Evolutionary conservation across 441 rosid genomes (phyloP), one percentile per base, ranked within the genome.

Genomic region (Adansonia madagascariensis): DNA sequence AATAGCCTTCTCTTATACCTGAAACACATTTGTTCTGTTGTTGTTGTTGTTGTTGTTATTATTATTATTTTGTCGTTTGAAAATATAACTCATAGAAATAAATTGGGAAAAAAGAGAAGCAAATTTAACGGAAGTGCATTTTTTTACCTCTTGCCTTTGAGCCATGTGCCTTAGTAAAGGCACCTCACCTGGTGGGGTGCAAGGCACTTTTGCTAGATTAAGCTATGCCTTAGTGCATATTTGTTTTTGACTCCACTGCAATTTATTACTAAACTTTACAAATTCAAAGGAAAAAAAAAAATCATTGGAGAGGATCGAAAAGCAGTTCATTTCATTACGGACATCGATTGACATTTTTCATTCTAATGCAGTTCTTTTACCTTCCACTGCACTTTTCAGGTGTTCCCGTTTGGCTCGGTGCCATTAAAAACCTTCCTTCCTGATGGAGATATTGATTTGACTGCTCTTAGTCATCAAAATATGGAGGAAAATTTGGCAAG

Each of bases 361-460:
- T 49, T 47, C 64, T 56, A 35, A 63, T 22, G 73, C 10, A 56
- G 39, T 73, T 76, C 47, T 71, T 80, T 66, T 75, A 41, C 74
- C 14, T 39, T 63, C 73, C 59, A 39, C 1, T 80, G 74, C 59
- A 60, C 72, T 78, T 81, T 78, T 44, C 82, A 96, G 99, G 94
- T 91, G 68, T 88, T 90, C 82, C 85, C 96, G 66, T 93, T 91
- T 88, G 99, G 99, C 63, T 96, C 98, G 0, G 96, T 94, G 71
- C 98, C 98, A 31, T 71, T 96, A 70, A 94, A 91, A 87, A 89
- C 98, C 5, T 96, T 92, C 86, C 96, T 96, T 67, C 98, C 98
- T 56, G 98, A 96, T 77, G 99, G 99, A 77, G 99, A 94, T 82
- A 91, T 96, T 66, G 99, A 96, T 86, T 84, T 96, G 82, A 96